Evolutionary conservation across 1,284 basidiomycete genomes (phyloP), one percentile per base, ranked within the genome.

Genomic region (Cutaneotrichosporon arboriforme): DNA sequence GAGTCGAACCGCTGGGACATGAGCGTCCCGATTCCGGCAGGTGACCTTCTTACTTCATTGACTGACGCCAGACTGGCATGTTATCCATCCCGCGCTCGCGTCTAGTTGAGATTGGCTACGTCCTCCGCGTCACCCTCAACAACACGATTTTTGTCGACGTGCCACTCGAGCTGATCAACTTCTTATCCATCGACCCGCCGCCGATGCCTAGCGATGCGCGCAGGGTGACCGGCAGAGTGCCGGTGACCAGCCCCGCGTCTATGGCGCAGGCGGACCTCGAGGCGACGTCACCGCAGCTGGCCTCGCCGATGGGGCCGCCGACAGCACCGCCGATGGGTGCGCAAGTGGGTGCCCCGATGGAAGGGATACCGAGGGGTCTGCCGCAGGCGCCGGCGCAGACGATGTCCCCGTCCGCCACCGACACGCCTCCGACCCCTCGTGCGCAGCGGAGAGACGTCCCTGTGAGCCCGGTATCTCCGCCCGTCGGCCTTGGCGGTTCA

Each of bases 51-150:
- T 13, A 22, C 2, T 12, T 12, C 17, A 20, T 21, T 17, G 34
- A 35, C 41, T 48, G 22, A 51, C 50, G 20, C 8, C 58, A 90
- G 86, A 68, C 81, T 14, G 86, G 90, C 55, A 81, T 85, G 8
- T 72, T 96, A 31, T 84, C 88, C 0, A 81, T 94, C 37, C 66
- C 81, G n/a, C 82, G 87, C 33, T 83, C 84, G 31, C 79, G 84
- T 35, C 80, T 93, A 14, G 72, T 97, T 36, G 89, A 93, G 68
- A 84, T 96, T 38, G 80, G 83, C 49, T 91, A 93, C 68, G 77
- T 78, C 4, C 76, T 96, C 57, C 84, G 83, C 49, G 82, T 92
- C 21, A 83, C 83, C 1, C 75, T 89, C 45, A 83, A 83, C 61
- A 84, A 84, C 15, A 78, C 82, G 2, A 77, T 90, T 43, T 72